Base-by-base conservation (phyloP, 129 eudicot genomes). In the Flaveria robusta region DNA sequence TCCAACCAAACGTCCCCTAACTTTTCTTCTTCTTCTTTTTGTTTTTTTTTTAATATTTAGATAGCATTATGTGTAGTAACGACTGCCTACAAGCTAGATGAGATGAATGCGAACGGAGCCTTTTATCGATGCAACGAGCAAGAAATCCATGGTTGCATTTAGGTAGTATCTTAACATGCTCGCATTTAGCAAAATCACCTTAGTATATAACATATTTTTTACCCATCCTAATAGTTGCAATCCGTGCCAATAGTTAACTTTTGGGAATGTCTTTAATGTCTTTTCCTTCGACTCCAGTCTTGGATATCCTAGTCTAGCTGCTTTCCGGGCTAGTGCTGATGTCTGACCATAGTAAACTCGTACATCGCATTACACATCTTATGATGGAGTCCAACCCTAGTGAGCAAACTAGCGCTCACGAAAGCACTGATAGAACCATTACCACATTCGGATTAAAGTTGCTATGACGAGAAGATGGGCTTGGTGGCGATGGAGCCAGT, bases 51-150 rank as follows among this genome's bases (percentile, higher is more conserved):
- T 31, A 0, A 31, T 31, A 31, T 31, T 31, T 31, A 1, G 37
- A 4, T 89, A 86, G 46, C 96, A 89, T 31, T 2, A 93, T 89
- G 39, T 92, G 89, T 68, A 89, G 82, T 14, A 92, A 82, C 41
- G 90, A 89, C 73, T 92, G 86, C 37, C 98, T 82, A 51, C 96
- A 92, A 66, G 93, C 90, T 19, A 96, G 98, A 84, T 96, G 88
- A 14, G 98, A 92, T 0, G 98, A 92, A 83, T 92, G 98, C 0
- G 90, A 86, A 52, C 50, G 72, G 1, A 92, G 85, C 98, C 98
- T 88, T 78, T 79, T 92, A 68, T 92, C 98, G 16, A 92, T 88
- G 82, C 98, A 92, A 27, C 85, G 63, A 24, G 85, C 87, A 52
- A 89, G 98, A 64, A 92, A 92, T 29, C 96, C 92, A 20, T 92